phyloP scores from a whole-genome alignment of 2,329 filamentous ascomycete genomes.

The Pezicula neosporulosa region DNA sequence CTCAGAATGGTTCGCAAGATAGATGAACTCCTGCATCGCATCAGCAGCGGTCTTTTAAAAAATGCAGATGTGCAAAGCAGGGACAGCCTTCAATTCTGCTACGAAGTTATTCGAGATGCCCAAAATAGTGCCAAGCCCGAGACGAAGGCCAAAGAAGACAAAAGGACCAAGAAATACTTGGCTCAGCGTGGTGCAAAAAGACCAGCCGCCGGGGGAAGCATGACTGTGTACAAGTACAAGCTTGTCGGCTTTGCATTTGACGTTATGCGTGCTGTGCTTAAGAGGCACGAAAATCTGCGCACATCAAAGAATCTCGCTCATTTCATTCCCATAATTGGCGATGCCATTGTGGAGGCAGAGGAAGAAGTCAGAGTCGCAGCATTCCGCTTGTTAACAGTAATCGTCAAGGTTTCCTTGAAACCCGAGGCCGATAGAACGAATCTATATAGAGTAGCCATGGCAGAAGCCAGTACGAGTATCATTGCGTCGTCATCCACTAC shows the following conservation, averaged over 20 bases:
- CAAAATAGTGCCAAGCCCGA: conserved; percentile 61
- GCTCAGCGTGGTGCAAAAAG: conserved; percentile 78
- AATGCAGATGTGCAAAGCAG: conserved; percentile 76
- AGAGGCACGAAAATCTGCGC: conserved; percentile 78
- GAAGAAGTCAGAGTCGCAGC: conserved; percentile 91
- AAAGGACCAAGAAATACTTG: conserved; percentile 68
- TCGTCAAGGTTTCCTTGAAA: conserved; percentile 78
- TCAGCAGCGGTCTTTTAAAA: conserved; percentile 77
- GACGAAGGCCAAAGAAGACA: conserved; percentile 53
- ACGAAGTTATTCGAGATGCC: conserved; percentile 85
- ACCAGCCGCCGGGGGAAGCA: conserved; percentile 66
- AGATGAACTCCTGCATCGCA: conserved; percentile 80
- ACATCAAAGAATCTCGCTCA: conserved; percentile 77
- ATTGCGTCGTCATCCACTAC: conserved; percentile 74
- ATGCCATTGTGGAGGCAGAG: conserved; percentile 77
- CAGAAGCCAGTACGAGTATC: conserved; percentile 80
- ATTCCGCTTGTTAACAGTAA: conserved; percentile 77
- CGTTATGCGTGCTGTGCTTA: conserved; percentile 78
- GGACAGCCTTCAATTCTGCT: conserved; percentile 90
- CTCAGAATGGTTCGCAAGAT: conserved; percentile 83
- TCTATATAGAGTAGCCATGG: conserved; percentile 72
- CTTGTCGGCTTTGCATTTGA: conserved; percentile 85
- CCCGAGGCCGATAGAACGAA: conserved; percentile 56
- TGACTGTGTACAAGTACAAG: conserved; percentile 81
- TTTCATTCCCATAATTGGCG: conserved; percentile 85